Evolutionary conservation across 495 filamentous ascomycete genomes (phyloP).

Genomic region (Paragyromitra xinjiangensis): DNA sequence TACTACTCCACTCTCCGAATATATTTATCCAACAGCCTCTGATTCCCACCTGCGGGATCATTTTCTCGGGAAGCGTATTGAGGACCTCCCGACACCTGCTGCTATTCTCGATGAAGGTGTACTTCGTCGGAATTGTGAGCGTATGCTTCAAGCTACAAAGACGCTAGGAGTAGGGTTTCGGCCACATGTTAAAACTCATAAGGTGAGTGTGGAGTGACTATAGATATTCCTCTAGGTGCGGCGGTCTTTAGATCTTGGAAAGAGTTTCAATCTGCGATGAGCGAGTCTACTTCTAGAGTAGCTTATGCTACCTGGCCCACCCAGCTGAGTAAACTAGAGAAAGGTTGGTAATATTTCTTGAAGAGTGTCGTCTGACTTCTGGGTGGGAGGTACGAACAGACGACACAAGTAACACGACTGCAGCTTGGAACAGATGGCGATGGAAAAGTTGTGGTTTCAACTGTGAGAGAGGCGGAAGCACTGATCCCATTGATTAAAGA

Average conservation of each 20-base stretch:
- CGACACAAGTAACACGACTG: conserved; percentile 73
- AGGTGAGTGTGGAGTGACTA: conserved; percentile 62
- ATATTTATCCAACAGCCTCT: conserved; percentile 30
- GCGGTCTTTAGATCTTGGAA: background rate
- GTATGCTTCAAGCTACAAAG: conserved; percentile 73
- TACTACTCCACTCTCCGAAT: conserved; percentile 26
- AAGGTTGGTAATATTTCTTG: background rate
- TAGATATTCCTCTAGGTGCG: background rate
- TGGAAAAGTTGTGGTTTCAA: conserved; percentile 78
- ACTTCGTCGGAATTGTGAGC: conserved; percentile 72
- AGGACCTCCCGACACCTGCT: conserved; percentile 69
- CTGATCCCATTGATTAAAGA: conserved; percentile 65
- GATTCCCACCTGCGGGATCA: conserved; percentile 26
- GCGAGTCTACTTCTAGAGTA: conserved; percentile 11
- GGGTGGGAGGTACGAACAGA: conserved; percentile 62
- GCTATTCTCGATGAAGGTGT: conserved; percentile 75
- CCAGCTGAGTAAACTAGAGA: background rate
- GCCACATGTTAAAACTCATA: conserved; percentile 88
- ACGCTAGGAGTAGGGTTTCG: conserved; percentile 73
- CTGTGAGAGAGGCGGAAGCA: conserved; percentile 76
- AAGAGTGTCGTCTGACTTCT: conserved; percentile 1
- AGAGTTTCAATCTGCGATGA: background rate
- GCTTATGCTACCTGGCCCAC: background rate
- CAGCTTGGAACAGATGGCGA: conserved; percentile 70
- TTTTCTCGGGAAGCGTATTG: conserved; percentile 31